These are phyloP conservation scores for Pezicula radicicola DNA, from an alignment of 2,329 filamentous ascomycete genomes.

Conservation along the genomic window DNA sequence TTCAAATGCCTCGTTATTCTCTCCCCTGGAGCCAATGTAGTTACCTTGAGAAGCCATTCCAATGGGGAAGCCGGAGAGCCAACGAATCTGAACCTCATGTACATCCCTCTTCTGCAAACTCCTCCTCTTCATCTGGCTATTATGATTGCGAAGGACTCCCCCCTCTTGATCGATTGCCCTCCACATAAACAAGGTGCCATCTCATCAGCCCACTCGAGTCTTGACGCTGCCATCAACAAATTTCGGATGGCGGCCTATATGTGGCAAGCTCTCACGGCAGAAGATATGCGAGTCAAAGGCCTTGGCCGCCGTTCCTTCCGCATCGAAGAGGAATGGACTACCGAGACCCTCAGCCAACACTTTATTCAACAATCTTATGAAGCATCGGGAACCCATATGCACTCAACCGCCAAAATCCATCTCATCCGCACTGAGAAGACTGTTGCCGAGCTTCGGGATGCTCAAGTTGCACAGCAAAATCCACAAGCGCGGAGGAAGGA, in stretches of 20 bases:
- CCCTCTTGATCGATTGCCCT: slow-evolving; percentile 65
- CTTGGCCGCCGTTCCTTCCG: slow-evolving; percentile 69
- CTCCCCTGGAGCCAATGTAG: slow-evolving; percentile 60
- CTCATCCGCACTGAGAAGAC: slow-evolving; percentile 64
- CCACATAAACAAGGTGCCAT: slow-evolving; percentile 55
- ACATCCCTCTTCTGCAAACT: slow-evolving; percentile 49
- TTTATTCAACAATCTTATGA: slow-evolving; percentile 10
- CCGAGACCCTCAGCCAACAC: slow-evolving; percentile 55
- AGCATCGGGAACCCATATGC: slow-evolving; percentile 3
- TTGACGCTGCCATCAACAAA: slow-evolving; percentile 66
- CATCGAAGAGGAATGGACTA: slow-evolving; percentile 71
- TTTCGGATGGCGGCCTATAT: slow-evolving; percentile 72
- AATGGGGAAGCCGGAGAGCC: slow-evolving; percentile 50
- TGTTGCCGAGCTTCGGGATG: slow-evolving; percentile 60
- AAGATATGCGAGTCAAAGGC: slow-evolving; percentile 68
- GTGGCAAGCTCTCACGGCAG: slow-evolving; percentile 74
- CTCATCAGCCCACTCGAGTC: slow-evolving; percentile 44
- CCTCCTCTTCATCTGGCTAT: slow-evolving; percentile 72
- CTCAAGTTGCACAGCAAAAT: slow-evolving; percentile 65
- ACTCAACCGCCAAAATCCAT: slow-evolving; percentile 58
- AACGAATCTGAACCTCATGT: slow-evolving; percentile 39
- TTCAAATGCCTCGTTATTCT: slow-evolving; percentile 67
- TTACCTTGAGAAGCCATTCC: slow-evolving; percentile 60
- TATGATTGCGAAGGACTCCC: slow-evolving; percentile 66
- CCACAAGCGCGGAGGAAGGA: slow-evolving; percentile 50